A percentile compares a stretch with the other conserved stretches of the same genome.
These are phyloP conservation scores for Lepidium campestre DNA, from an alignment of 441 rosid species.

Conservation along the genomic window DNA sequence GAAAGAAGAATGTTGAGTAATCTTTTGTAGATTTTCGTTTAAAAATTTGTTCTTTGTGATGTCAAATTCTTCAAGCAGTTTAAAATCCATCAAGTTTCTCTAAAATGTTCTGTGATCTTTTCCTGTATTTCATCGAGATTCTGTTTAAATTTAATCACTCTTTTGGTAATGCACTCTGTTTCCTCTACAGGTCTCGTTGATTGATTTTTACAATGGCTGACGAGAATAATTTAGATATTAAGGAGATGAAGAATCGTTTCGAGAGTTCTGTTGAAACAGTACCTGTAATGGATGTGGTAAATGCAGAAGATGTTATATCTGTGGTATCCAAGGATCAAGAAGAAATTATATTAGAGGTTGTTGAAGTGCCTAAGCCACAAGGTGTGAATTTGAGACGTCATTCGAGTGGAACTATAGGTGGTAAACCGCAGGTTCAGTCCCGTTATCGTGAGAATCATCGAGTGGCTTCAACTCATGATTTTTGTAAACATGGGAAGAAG, in stretches of 20 bases:
- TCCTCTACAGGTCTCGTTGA: slow-evolving; percentile 1
- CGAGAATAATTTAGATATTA: slow-evolving; percentile 17
- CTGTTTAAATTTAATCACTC: too few species aligned
- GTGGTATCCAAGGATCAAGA: slow-evolving; percentile 3
- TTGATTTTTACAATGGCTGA: slow-evolving; percentile 26
- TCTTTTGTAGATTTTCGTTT: background rate
- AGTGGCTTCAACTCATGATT: slow-evolving; percentile 48
- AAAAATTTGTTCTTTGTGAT: background rate
- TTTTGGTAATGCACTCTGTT: background rate
- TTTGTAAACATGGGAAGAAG: slow-evolving; percentile 40
- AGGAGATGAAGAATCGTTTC: slow-evolving; percentile 10
- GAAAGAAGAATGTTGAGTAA: background rate
- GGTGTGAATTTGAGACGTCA: slow-evolving; percentile 31
- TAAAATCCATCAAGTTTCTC: too few species aligned
- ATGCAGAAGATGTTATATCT: slow-evolving; percentile 3
- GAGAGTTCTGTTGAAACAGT: background rate
- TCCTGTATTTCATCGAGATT: too few species aligned
- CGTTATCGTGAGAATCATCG: slow-evolving; percentile 39
- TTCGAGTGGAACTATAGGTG: slow-evolving; percentile 37
- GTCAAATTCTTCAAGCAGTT: slow-evolving; percentile 3
- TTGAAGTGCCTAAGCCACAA: slow-evolving; percentile 13
- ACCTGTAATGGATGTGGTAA: background rate
- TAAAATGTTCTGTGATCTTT: too few species aligned
- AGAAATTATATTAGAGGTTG: background rate
- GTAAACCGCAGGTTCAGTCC: slow-evolving; percentile 23